phyloP scores from a whole-genome alignment of 305 asterid genomes.

The Striga hermonthica region DNA sequence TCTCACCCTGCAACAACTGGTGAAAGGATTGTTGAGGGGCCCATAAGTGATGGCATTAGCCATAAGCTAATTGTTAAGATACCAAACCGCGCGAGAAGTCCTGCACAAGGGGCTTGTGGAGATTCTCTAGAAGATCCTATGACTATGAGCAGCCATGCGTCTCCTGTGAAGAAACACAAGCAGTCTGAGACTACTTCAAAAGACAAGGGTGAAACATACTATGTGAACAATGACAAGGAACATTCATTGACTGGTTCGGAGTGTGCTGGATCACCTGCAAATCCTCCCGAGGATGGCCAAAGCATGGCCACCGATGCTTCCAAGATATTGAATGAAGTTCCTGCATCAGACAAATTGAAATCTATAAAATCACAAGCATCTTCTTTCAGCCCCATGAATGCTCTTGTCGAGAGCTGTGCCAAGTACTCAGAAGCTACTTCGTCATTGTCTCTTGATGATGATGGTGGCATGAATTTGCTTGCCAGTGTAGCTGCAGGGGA shows the following conservation, averaged over 20 bases:
- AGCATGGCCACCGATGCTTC: constrained; percentile 37
- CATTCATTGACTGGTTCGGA: constrained; percentile 46
- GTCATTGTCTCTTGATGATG: constrained; percentile 48
- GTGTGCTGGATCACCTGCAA: constrained; percentile 45
- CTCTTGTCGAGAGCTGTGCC: constrained; percentile 66
- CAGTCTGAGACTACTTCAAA: constrained; percentile 37
- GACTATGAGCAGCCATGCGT: constrained; percentile 45
- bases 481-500: constrained; percentile 69
- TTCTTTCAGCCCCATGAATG: constrained; percentile 60
- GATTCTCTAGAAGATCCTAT: constrained; percentile 55
- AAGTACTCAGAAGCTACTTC: constrained; percentile 49
- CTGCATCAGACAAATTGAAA: constrained; percentile 39
- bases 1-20: constrained; percentile 39
- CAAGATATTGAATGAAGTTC: constrained; percentile 41
- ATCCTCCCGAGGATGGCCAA: constrained; percentile 44
- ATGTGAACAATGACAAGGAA: constrained; percentile 42
- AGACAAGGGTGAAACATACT: constrained; percentile 42
- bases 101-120: constrained; percentile 47
- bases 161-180: constrained; percentile 52
- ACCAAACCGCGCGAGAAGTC: constrained; percentile 49
- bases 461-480: constrained; percentile 65
- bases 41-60: constrained; percentile 40
- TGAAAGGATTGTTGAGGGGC: constrained; percentile 52
- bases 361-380: constrained; percentile 36
- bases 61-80: constrained; percentile 63